phyloP scores from a whole-genome alignment of 441 rosid genomes.

The Pelargonium myrrhifolium region DNA sequence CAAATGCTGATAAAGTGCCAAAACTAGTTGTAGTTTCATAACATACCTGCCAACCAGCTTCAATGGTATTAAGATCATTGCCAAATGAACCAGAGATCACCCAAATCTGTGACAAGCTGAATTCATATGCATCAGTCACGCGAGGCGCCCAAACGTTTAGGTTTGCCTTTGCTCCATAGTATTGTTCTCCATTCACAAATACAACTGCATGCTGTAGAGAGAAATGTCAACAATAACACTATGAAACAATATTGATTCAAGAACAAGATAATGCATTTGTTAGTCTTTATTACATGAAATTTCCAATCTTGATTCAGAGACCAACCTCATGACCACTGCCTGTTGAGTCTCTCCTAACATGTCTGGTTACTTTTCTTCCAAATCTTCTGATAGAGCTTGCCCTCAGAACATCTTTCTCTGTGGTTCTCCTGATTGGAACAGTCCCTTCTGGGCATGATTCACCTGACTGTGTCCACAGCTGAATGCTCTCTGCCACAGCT shows the following conservation, averaged over 20 bases:
- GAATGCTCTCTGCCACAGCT: constrained; percentile 23
- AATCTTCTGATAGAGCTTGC: constrained; percentile 39
- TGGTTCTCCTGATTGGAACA: constrained; percentile 55
- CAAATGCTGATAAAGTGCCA: background rate
- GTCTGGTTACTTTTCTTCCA: constrained; percentile 34
- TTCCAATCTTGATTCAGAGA: too few relatives aligned
- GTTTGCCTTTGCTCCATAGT: constrained; percentile 24
- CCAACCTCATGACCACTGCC: too few relatives aligned
- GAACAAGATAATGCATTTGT: too few relatives aligned
- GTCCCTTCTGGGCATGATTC: constrained; percentile 60
- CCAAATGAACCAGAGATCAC: constrained; percentile 25
- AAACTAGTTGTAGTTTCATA: background rate
- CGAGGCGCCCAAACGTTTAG: constrained; percentile 24
- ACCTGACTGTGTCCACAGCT: constrained; percentile 52
- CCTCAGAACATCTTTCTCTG: constrained; percentile 43
- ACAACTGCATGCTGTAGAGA: constrained; percentile 22
- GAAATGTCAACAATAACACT: too few relatives aligned
- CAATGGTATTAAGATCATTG: constrained; percentile 25
- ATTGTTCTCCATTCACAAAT: constrained; percentile 22
- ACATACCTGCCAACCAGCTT: constrained; percentile 25
- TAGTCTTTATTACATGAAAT: too few relatives aligned
- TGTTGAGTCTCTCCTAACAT: too few relatives aligned
- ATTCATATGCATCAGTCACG: constrained; percentile 18
- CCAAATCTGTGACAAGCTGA: constrained; percentile 24
- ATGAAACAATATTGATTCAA: too few relatives aligned